Evolutionary conservation across 2,329 filamentous ascomycete genomes (phyloP), one percentile per base, ranked within the genome.

Genomic region (Exophiala lecanii-corni): DNA sequence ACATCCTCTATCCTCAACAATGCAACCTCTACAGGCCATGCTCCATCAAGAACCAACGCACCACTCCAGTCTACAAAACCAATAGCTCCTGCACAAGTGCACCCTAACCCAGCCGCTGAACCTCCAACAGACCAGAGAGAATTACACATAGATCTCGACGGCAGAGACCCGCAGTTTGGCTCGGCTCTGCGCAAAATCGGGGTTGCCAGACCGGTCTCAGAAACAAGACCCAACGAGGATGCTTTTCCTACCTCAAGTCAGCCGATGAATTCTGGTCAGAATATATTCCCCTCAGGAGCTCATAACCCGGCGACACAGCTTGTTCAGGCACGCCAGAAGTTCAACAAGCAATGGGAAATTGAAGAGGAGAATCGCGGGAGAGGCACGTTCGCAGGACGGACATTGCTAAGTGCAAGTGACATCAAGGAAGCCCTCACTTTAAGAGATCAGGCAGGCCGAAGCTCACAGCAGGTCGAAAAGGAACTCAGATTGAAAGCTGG

Each of bases 101-200:
- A 45, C 36, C 54, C 54, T 12, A 46, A 43, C 21, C 43, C 51
- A 17, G 16, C 30, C 12, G 17, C 32, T 23, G 23, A 47, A 12
- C 43, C 53, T 42, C 49, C 52, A 15, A 36, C 43, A 28, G 41
- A 39, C 12, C 30, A 34, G 5, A 47, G 44, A 31, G 33, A 44
- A 9, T 30, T 45, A 36, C 39, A 47, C 16, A 73, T 81, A 49
- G 74, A 80, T 54, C 69, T 78, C 56, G 79, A 82, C 57, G 77
- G 70, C 43, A 73, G 71, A 45, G 78, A 82, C 57, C 77, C 78
- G 1, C 69, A 75, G 57, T 91, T 74, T 78, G 85, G 89, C 72
- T 82, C 79, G 60, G 94, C 89, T 52, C 86, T 97, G 50, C 84
- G 81, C 55, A 67, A 65, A 34, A 67, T 82, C 45, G 79, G 78